Evolutionary conservation across 805 yeast genomes (phyloP), one percentile per base, ranked within the genome.

Genomic region (Pichia insulana): DNA sequence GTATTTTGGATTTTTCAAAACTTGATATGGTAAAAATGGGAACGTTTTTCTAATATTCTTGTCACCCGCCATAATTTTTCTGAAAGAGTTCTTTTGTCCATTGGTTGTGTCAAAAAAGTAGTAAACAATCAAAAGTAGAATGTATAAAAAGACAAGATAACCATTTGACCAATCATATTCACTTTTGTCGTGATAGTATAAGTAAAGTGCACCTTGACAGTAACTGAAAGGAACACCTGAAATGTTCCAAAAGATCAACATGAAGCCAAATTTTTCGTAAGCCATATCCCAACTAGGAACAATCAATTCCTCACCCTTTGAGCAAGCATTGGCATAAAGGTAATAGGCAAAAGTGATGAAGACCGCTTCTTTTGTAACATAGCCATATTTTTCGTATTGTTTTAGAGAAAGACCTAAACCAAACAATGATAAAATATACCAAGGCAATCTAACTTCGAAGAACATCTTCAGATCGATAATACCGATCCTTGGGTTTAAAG

Each of bases 241-340:
- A 62, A 92, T 87, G 69, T 92, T 92, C 98, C 98, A 92, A 73
- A 92, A 92, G 54, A 89, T 78, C 51, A 92, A 76, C 97, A 92
- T 89, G 71, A 92, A 92, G n/a, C 98, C 98, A 56, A 92, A 92
- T 67, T 92, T 92, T 64, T 92, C 98, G 64, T 92, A 92, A 27
- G 95, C 96, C 97, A 92, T 90, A 64, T 92, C 98, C 97, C 98
- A 92, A 16, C 96, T 84, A 54, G 97, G 96, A 49, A 89, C 95
- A 61, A 92, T 92, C 55, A 90, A 70, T 62, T 92, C 97, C 67
- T 92, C 98, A 54, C 97, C 98, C 66, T 92, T 92, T 44, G 95
- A 81, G 65, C 97, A 90, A 3, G 97, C 96, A 58, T 92, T 90
- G 47, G 95, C 96, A 59, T 92, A 92, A 38, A 88, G 69, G 84